Conservation (phyloP, 2,329 filamentous ascomycete genomes). For the Chaetomiaceae sp. region DNA sequence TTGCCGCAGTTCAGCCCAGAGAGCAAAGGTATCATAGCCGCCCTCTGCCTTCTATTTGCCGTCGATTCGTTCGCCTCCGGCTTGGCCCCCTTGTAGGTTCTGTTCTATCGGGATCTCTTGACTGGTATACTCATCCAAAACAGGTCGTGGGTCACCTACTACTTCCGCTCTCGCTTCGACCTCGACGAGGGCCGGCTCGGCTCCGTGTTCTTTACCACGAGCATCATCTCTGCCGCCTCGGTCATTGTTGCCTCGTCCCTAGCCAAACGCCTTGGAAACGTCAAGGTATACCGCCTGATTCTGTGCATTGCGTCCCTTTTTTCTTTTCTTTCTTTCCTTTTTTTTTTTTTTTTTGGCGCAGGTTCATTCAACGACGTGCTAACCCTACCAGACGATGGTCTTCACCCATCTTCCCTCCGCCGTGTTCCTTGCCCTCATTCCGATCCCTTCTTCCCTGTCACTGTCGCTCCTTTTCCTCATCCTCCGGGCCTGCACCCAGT, state of each 20-base stretch:
- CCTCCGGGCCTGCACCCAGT: slow-evolving; percentile 57
- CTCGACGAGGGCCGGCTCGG: slow-evolving; percentile 54
- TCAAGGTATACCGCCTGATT: background rate
- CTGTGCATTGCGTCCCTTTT: slow-evolving; percentile 28
- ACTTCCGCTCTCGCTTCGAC: slow-evolving; percentile 52
- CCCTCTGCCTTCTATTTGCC: slow-evolving; percentile 60
- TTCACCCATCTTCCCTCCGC: slow-evolving; percentile 61
- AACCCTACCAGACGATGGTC: slow-evolving; percentile 59
- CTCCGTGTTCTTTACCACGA: slow-evolving; percentile 50
- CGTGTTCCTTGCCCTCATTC: slow-evolving; percentile 56
- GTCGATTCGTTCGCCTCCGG: slow-evolving; percentile 63
- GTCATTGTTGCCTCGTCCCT: background rate
- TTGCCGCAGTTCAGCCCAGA: background rate
- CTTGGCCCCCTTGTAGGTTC: slow-evolving; percentile 57
- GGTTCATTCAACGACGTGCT: too few relatives aligned
- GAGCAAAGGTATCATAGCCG: slow-evolving; percentile 49
- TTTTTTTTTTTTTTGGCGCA: slow-evolving; percentile 30
- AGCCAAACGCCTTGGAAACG: slow-evolving; percentile 7
- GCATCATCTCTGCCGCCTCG: slow-evolving; percentile 53
- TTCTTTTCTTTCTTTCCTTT: slow-evolving; percentile 28
- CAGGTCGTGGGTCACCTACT: slow-evolving; percentile 57
- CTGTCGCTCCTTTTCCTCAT: slow-evolving; percentile 50
- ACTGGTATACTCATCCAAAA: slow-evolving; percentile 12
- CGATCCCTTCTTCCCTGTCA: slow-evolving; percentile 46
- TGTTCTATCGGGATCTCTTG: slow-evolving; percentile 30